A percentile compares a stretch with the other conserved stretches of the same genome.
Evolutionary conservation across 2,329 filamentous ascomycete genomes (phyloP).

Genomic region (Raffaelea ambrosiae): DNA sequence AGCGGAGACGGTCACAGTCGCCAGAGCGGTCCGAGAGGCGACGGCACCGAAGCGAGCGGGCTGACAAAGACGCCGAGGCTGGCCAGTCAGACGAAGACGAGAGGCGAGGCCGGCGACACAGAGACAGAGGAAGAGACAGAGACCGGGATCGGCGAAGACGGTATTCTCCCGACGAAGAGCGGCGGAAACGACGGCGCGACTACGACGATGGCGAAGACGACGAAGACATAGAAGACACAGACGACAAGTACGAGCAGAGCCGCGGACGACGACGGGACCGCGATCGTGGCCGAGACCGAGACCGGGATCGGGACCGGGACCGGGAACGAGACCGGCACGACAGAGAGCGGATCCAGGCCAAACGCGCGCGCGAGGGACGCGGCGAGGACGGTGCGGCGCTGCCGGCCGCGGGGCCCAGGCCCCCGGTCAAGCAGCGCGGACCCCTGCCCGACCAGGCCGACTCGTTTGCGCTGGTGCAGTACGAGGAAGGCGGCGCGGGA

Average conservation of each 20-base stretch:
- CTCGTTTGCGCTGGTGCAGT: constrained; percentile 48
- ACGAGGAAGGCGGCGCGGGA: constrained; percentile 22
- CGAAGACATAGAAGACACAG: neutral
- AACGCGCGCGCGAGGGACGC: neutral
- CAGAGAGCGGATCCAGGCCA: neutral
- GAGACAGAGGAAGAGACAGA: neutral
- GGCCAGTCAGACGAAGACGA: neutral
- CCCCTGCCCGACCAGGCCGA: constrained; percentile 53
- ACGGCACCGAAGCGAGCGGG: too few relatives aligned
- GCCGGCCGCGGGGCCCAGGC: neutral
- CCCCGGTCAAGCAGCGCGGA: constrained; percentile 27
- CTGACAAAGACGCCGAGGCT: too few relatives aligned
- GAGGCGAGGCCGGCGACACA: constrained; percentile 1
- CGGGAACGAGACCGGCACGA: neutral
- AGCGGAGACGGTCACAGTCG: constrained; percentile 6
- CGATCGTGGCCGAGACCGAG: neutral
- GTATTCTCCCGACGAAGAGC: too few relatives aligned
- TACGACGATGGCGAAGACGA: neutral
- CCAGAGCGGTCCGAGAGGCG: neutral
- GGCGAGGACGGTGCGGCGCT: too few relatives aligned
- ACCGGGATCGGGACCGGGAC: neutral
- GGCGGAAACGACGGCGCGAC: neutral
- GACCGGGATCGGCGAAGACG: neutral
- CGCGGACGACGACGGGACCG: neutral
- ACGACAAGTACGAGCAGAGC: neutral